A percentile compares a stretch with the other conserved stretches of the same genome.
Evolutionary conservation across 352 stramenopile genomes (phyloP).

Genomic region (Pythium aphanidermatum): DNA sequence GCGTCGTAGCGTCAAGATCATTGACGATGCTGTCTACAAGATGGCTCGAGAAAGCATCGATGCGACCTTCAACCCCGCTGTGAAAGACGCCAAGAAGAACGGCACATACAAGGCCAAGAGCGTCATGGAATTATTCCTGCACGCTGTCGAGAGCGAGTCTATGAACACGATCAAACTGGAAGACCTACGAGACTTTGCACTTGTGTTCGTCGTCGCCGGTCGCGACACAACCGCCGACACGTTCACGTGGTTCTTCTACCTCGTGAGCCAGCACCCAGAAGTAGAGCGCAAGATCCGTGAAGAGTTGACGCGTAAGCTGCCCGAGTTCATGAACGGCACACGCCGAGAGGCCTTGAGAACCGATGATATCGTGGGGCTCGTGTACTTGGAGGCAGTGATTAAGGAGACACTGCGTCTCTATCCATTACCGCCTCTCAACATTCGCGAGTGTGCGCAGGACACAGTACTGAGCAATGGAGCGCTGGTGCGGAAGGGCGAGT

Average conservation of each 20-base stretch:
- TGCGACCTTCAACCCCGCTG: no score
- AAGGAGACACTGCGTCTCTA: constrained; percentile 51
- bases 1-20: constrained; percentile 22
- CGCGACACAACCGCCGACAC: constrained; percentile 73
- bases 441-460: constrained; percentile 29
- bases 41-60: no score
- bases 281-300: constrained; percentile 37
- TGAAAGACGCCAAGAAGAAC: no score
- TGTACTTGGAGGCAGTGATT: constrained; percentile 43
- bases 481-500: constrained; percentile 28
- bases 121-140: constrained; percentile 24
- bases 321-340: constrained; percentile 9
- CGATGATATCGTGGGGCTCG: constrained; percentile 24
- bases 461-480: constrained; percentile 60
- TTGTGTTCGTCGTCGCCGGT: constrained; percentile 78
- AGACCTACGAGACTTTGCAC: constrained; percentile 60
- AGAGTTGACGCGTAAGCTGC: constrained; percentile 35
- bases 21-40: constrained; percentile 28
- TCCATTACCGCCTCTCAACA: constrained; percentile 39
- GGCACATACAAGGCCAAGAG: neutral
- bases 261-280: constrained; percentile 40
- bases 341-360: constrained; percentile 12
- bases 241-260: constrained; percentile 66
- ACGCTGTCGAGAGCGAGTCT: constrained; percentile 8
- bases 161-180: constrained; percentile 19